Evolutionary conservation across 1,284 basidiomycete species (phyloP), one percentile per base, ranked within the genome.

Genomic region (Ceratobasidium sp.): DNA sequence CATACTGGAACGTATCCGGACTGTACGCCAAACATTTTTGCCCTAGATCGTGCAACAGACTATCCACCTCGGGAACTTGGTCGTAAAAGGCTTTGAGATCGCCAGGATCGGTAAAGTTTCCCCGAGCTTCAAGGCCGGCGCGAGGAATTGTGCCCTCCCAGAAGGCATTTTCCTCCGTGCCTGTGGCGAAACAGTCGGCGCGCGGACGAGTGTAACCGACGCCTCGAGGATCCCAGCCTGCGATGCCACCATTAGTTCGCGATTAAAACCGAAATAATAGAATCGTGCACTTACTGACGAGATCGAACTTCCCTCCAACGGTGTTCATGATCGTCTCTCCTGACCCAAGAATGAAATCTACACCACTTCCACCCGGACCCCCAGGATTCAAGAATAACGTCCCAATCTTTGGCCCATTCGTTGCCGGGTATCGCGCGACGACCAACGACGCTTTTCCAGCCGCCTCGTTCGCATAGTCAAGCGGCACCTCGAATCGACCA

Each of bases 381-480:
- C 76, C 77, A 0, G 77, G 77, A 43, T 77, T 77, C 15, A 77
- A 19, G 46, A 78, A 78, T n/a, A 78, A 34, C 3, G 75, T 77
- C 3, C 77, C 77, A 19, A 70, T n/a, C 22, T 59, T 61, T 4
- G 77, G 70, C 32, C 43, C 22, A 11, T 46, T 61, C 2, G 65
- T 62, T 2, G 75, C 56, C 3, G n/a, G 43, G 46, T 70, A 76
- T 7, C 75, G 65, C 4, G 44, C 34, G 0, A 78, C 51, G 3
- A 67, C 52, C 11, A 78, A 49, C 5, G 56, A 51, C 6, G 77
- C 77, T 19, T 76, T 78, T 2, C 77, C 77, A 5, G 43, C 69
- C 17, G 66, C 51, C 29, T 32, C 15, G 57, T 78, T 57, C 9
- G 67, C 51, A 15, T 56, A 77, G 70, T 77, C 77, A 22, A 77